Percentiles rank a stretch among this genome's conserved stretches.
These are phyloP conservation scores for Penicillium steckii DNA, from an alignment of 495 filamentous ascomycete species.

Conservation along the genomic window DNA sequence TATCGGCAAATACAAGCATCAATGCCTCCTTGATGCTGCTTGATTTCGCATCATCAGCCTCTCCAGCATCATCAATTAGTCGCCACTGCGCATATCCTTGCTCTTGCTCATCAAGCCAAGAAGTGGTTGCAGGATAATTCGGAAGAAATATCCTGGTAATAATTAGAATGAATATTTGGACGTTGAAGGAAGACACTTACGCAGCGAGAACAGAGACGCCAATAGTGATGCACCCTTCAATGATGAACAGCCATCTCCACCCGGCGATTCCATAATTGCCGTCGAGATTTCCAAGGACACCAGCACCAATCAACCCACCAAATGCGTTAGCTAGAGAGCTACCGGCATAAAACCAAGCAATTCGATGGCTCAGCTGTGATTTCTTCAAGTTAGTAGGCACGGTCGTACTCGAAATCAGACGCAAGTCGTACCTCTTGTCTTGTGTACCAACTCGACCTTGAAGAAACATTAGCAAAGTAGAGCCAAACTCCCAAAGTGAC, in stretches of 20 bases:
- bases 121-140: constrained; percentile 74
- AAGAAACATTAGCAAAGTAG: background rate
- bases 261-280: constrained; percentile 55
- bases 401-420: background rate
- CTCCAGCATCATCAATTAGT: constrained; percentile 72
- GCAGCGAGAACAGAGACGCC: constrained; percentile 23
- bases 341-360: constrained; percentile 63
- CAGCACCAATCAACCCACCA: constrained; percentile 61
- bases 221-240: constrained; percentile 58
- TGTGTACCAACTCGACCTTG: constrained; percentile 50
- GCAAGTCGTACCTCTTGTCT: constrained; percentile 41
- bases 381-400: background rate
- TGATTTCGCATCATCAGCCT: constrained; percentile 54
- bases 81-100: constrained; percentile 67
- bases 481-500: background rate
- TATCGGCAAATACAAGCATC: constrained; percentile 28
- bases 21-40: constrained; percentile 27
- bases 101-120: constrained; percentile 69
- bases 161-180: background rate
- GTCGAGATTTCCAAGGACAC: constrained; percentile 34
- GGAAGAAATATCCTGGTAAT: constrained; percentile 64
- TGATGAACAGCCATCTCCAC: constrained; percentile 74
- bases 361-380: constrained; percentile 32
- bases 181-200: constrained; percentile 10
- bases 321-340: constrained; percentile 63